Conservation (phyloP, 208 protist species). For the Leptomonas pyrrhocoris region DNA sequence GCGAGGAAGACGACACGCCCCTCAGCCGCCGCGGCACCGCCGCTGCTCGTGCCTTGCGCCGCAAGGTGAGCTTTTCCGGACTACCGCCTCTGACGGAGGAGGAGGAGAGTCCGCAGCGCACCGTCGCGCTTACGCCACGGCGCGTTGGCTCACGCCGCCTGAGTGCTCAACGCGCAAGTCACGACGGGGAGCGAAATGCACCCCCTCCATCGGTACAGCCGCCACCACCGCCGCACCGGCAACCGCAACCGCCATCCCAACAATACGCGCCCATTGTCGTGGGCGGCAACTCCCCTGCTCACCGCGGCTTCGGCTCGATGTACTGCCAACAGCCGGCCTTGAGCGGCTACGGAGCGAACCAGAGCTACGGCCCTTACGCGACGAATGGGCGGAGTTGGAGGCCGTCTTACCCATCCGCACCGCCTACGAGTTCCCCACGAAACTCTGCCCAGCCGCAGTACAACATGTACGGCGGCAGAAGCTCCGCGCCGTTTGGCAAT, state of each 20-base stretch:
- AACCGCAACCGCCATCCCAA: not conserved
- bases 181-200: not conserved
- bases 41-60: conserved; percentile 6
- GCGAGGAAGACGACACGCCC: not conserved
- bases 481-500: conserved; percentile 10
- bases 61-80: conserved; percentile 18
- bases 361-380: not conserved
- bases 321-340: not conserved
- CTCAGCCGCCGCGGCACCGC: not conserved
- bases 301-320: not conserved
- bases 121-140: not conserved
- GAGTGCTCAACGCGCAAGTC: not conserved
- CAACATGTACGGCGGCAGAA: not conserved
- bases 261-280: not conserved
- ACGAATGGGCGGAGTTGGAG: not conserved
- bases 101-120: conserved; percentile 13
- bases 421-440: not conserved
- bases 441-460: not conserved
- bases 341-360: not conserved
- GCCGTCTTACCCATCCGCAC: not conserved
- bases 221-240: not conserved
- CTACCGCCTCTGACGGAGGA: conserved; percentile 12
- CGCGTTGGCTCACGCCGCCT: conserved; percentile 6
- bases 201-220: not conserved
- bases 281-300: not conserved